Evolutionary conservation across 768 basidiomycete species (phyloP), one percentile per base, ranked within the genome.

Genomic region (Suillus occidentalis): DNA sequence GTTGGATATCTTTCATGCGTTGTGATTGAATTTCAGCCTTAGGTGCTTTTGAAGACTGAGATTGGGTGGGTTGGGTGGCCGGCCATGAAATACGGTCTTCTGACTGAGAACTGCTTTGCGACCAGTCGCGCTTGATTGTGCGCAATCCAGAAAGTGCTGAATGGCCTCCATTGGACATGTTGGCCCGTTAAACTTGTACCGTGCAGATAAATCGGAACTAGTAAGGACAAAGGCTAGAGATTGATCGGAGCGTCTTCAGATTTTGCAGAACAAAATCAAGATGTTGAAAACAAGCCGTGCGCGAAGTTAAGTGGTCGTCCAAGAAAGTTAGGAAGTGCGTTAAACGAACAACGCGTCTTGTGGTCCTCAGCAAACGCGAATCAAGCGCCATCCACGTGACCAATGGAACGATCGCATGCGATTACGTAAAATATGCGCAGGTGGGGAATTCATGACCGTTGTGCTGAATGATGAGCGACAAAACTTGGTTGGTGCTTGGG

Each of bases 61-160:
- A 42, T 42, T 59, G 58, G 1, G 65, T 49, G 37, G 72, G 69
- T 25, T 64, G 55, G 20, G 67, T 84, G 61, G 79, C 81, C 7
- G 76, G 74, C 79, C 84, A 84, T 13, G 79, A 75, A 60, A 82
- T 80, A 34, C 81, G 78, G 28, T 68, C 68, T 25, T 68, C 68
- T 34, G 68, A 70, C 60, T 80, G 80, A 3, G 83, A 82, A 55
- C 79, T 79, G 16, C 72, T 72, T 58, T 58, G 57, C 0, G 88
- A 89, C 72, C 85, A 92, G 73, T 92, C 86, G 64, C 91, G 84
- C 67, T 81, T 81, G 53, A 91, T 66, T 1, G 82, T 81, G 42
- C 84, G 77, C 28, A 92, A 82, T 1, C 90, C 91, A 1, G 90
- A 92, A 68, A 79, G 79, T 16, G 78, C 66, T 25, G 60, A 64